Evolutionary conservation across 805 yeast species (phyloP).

Genomic region (Barnettozyma sucrosica): DNA sequence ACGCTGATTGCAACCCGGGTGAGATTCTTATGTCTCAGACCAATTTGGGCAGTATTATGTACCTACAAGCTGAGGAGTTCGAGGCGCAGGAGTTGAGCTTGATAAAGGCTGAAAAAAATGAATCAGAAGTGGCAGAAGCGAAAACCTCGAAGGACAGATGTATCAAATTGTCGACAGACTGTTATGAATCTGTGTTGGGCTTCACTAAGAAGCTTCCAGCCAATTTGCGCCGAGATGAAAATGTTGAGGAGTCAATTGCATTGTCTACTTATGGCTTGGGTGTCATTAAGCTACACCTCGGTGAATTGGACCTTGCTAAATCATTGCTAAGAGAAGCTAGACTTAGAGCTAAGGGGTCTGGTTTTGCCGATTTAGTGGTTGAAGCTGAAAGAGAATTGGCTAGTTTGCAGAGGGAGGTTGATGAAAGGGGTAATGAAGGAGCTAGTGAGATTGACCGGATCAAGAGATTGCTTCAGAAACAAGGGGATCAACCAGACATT

Average conservation of each 20-base stretch:
- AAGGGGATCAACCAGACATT: constrained; percentile 13
- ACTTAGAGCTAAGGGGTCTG: constrained; percentile 60
- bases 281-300: constrained; percentile 60
- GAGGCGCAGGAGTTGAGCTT: constrained; percentile 42
- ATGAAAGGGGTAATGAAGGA: background rate
- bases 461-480: constrained; percentile 10
- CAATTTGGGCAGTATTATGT: constrained; percentile 63
- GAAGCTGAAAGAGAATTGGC: constrained; percentile 64
- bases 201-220: constrained; percentile 37
- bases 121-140: constrained; percentile 20
- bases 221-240: constrained; percentile 30
- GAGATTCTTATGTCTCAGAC: constrained; percentile 61
- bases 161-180: constrained; percentile 30
- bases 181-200: constrained; percentile 39
- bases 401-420: constrained; percentile 36
- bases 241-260: constrained; percentile 63
- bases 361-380: constrained; percentile 52
- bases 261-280: constrained; percentile 84
- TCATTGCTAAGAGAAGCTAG: constrained; percentile 62
- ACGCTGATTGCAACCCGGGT: constrained; percentile 61
- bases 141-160: constrained; percentile 26
- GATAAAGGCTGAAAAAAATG: constrained; percentile 24
- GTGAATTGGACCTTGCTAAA: constrained; percentile 52
- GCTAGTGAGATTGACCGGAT: constrained; percentile 14
- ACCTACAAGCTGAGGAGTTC: constrained; percentile 58